Evolutionary conservation across 768 basidiomycete species (phyloP), one percentile per base, ranked within the genome.

Genomic region (Tubosaeta sp.): DNA sequence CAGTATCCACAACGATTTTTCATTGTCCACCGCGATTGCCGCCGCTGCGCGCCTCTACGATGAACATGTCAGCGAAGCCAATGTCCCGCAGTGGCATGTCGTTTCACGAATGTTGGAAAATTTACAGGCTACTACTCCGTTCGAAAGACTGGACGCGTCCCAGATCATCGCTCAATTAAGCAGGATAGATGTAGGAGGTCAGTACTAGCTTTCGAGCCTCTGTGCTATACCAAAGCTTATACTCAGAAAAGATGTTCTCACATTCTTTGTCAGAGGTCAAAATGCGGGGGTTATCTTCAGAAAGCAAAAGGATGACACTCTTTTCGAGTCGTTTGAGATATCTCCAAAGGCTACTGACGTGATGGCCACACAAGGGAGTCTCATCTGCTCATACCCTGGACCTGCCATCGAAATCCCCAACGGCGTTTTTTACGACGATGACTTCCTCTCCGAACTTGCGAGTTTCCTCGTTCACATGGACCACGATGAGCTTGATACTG

Each of bases 241-340:
- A 21, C 48, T 56, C 2, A 53, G 10, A 5, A 30, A 36, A 79
- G 79, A 72, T 44, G 57, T 69, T 25, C 46, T 72, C 12, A 63
- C 62, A n/a, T 63, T 78, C 25, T 64, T 66, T 6, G 65, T 81
- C 22, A 63, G 65, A 8, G 67, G 68, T 2, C 79, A 80, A 50
- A 81, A 81, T 36, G 76, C 79, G 1, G 76, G 65, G 14, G 46
- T 81, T 1, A 59, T 80, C 13, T 51, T 76, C 14, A 66, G 69
- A 41, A 63, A 59, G 47, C 29, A 51, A 9, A 25, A 55, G 53
- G 60, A 46, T 12, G 45, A 35, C 45, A 36, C 45, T 14, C 27
- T 46, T 12, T 46, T 35, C 24, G 45, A 46, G 34, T 22, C 62
- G 13, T 80, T 81, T 45, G 75, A 80, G 52, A 69, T 71, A 6